A percentile compares a stretch with the other conserved stretches of the same genome.
These are phyloP conservation scores for Chloris gayana DNA, from an alignment of 176 grass and related monocot species.

Conservation along the genomic window DNA sequence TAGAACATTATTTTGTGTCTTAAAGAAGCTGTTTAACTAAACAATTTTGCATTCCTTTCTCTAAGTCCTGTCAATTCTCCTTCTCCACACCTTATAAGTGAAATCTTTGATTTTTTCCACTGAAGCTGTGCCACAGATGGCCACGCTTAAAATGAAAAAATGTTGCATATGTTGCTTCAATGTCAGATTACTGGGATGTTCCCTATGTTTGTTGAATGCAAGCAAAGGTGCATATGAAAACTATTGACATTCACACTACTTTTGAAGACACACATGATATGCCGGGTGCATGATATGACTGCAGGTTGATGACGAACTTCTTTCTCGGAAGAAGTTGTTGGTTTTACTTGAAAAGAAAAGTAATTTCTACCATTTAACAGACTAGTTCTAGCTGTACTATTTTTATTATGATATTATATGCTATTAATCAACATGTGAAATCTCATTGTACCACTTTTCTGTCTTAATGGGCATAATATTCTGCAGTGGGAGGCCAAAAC, in stretches of 20 bases:
- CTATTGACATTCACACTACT: not conserved
- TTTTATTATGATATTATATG: slow-evolving; percentile 1
- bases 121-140: not conserved
- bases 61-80: too few species aligned
- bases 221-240: slow-evolving; percentile 1
- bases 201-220: not conserved
- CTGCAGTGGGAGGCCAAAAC: not conserved
- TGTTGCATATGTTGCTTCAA: not conserved
- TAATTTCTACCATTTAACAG: not conserved
- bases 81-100: too few species aligned
- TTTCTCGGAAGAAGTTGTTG: not conserved
- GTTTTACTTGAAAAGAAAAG: not conserved
- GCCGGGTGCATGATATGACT: not conserved
- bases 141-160: not conserved
- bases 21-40: too few species aligned
- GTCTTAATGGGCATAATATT: not conserved
- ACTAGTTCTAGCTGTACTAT: not conserved
- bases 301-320: not conserved
- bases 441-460: not conserved
- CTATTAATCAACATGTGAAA: slow-evolving; percentile 26
- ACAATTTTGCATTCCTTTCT: too few species aligned
- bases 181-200: too few species aligned
- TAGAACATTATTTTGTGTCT: too few species aligned
- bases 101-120: not conserved
- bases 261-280: not conserved